phyloP scores from a whole-genome alignment of 345 rosid genomes.

The Kandelia obovata region DNA sequence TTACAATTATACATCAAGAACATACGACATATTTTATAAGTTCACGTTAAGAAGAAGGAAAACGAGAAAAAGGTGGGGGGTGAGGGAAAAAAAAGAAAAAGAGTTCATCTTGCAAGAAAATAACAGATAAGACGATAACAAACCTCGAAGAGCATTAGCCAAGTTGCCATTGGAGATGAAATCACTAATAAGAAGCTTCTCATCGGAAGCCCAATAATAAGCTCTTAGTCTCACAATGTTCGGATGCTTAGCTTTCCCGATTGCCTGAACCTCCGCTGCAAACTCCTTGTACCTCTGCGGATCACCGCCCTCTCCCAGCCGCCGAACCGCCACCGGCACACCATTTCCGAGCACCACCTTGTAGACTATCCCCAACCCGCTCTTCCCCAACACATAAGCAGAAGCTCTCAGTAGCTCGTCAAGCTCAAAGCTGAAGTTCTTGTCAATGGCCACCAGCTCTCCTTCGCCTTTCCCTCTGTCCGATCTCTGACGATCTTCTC shows the following conservation, averaged over 20 bases:
- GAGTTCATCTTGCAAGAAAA: too few relatives aligned
- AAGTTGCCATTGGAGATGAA: slow-evolving; percentile 87
- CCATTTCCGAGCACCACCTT: slow-evolving; percentile 97
- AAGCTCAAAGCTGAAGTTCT: slow-evolving; percentile 86
- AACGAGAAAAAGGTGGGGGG: background rate
- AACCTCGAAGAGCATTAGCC: slow-evolving; percentile 82
- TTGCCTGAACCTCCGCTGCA: slow-evolving; percentile 78
- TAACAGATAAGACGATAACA: background rate
- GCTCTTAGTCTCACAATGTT: slow-evolving; percentile 88
- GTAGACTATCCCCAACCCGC: slow-evolving; percentile 94
- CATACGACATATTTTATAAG: too few relatives aligned
- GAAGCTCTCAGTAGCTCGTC: slow-evolving; percentile 94
- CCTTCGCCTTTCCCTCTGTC: slow-evolving; percentile 54
- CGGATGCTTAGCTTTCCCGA: slow-evolving; percentile 91
- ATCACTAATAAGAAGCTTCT: slow-evolving; percentile 88
- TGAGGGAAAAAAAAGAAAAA: too few relatives aligned
- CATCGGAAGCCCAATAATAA: slow-evolving; percentile 98
- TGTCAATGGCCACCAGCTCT: slow-evolving; percentile 84
- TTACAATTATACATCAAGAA: too few relatives aligned
- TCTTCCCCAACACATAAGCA: slow-evolving; percentile 93
- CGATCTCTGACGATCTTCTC: slow-evolving; percentile 50
- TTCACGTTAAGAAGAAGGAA: too few relatives aligned
- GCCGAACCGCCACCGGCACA: slow-evolving; percentile 84
- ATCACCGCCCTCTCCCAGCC: slow-evolving; percentile 95
- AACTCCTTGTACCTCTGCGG: slow-evolving; percentile 83